These are phyloP conservation scores for Mortierella sp. DNA, from an alignment of 371 early-diverging fungal species.

Conservation along the genomic window DNA sequence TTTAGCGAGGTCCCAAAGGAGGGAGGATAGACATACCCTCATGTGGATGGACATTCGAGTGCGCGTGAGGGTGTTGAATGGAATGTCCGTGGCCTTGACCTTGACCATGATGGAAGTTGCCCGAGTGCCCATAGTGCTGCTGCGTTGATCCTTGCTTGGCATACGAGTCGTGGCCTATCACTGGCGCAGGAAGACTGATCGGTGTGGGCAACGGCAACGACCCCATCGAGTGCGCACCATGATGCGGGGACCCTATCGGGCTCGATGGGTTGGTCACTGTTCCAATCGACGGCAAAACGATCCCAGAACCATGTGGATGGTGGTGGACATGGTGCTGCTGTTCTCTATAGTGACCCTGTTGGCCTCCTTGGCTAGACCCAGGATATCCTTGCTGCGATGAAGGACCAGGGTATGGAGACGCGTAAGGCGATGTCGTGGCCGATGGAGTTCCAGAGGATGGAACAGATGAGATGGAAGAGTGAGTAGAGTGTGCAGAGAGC, in stretches of 20 bases:
- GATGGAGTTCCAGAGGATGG: slow-evolving; percentile 38
- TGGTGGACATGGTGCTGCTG: slow-evolving; percentile 20
- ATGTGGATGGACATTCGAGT: slow-evolving; percentile 15
- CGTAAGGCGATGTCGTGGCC: slow-evolving; percentile 38
- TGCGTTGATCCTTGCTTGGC: slow-evolving; percentile 17
- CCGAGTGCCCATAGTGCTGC: background rate
- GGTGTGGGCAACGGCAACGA: slow-evolving; percentile 23
- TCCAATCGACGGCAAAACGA: slow-evolving; percentile 32
- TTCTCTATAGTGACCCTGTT: slow-evolving; percentile 7
- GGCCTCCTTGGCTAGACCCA: slow-evolving; percentile 1
- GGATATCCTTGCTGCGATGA: background rate
- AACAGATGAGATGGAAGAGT: slow-evolving; percentile 28
- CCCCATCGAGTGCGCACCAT: slow-evolving; percentile 16
- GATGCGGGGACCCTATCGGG: slow-evolving; percentile 37
- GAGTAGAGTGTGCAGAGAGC: slow-evolving; percentile 23
- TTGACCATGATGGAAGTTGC: slow-evolving; percentile 3
- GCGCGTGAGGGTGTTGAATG: slow-evolving; percentile 5
- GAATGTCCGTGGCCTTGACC: slow-evolving; percentile 8
- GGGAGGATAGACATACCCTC: slow-evolving; percentile 24
- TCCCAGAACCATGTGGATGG: slow-evolving; percentile 19
- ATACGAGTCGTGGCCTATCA: slow-evolving; percentile 23
- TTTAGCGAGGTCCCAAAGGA: slow-evolving; percentile 32
- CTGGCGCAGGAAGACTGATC: slow-evolving; percentile 37
- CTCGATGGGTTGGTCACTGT: slow-evolving; percentile 38
- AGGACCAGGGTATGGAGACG: slow-evolving; percentile 28